Conservation (phyloP, 495 filamentous ascomycete species). For the Penicillium pancosmium region DNA sequence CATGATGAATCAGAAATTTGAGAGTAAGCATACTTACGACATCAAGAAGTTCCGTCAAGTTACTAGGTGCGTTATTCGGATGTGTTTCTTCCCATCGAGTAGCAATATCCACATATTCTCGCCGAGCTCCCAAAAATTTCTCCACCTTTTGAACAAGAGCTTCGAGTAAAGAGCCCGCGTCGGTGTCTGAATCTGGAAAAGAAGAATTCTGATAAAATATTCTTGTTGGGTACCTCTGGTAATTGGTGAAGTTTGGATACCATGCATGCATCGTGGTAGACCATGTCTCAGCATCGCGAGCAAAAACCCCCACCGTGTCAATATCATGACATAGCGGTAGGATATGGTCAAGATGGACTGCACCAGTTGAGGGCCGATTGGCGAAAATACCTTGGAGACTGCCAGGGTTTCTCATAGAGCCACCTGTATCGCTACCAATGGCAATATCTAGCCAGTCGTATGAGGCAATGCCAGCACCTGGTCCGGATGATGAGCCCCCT, state of each 20-base stretch:
- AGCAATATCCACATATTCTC: slow-evolving; percentile 38
- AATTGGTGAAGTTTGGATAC: slow-evolving; percentile 40
- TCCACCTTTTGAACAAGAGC: slow-evolving; percentile 44
- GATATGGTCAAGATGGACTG: slow-evolving; percentile 9
- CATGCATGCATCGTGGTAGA: slow-evolving; percentile 1
- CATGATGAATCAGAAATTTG: not conserved
- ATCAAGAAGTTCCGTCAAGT: slow-evolving; percentile 16
- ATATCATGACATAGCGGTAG: slow-evolving; percentile 9
- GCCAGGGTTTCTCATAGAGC: slow-evolving; percentile 21
- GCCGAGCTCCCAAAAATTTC: slow-evolving; percentile 38
- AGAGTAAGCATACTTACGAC: slow-evolving; percentile 2
- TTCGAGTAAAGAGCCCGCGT: slow-evolving; percentile 35
- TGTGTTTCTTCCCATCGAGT: slow-evolving; percentile 41
- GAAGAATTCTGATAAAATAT: slow-evolving; percentile 36
- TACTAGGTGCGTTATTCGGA: slow-evolving; percentile 40
- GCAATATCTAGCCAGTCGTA: slow-evolving; percentile 48
- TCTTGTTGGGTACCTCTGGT: slow-evolving; percentile 47
- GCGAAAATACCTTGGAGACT: slow-evolving; percentile 11
- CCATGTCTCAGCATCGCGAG: slow-evolving; percentile 14
- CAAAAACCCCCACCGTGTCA: slow-evolving; percentile 16
- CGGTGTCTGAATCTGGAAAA: slow-evolving; percentile 19
- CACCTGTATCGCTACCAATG: slow-evolving; percentile 53
- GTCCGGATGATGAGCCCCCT: slow-evolving; percentile 39
- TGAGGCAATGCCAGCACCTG: slow-evolving; percentile 38
- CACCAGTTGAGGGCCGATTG: slow-evolving; percentile 7